Base-by-base conservation (phyloP, 2,329 filamentous ascomycete genomes). In the Botrytis squamosa region DNA sequence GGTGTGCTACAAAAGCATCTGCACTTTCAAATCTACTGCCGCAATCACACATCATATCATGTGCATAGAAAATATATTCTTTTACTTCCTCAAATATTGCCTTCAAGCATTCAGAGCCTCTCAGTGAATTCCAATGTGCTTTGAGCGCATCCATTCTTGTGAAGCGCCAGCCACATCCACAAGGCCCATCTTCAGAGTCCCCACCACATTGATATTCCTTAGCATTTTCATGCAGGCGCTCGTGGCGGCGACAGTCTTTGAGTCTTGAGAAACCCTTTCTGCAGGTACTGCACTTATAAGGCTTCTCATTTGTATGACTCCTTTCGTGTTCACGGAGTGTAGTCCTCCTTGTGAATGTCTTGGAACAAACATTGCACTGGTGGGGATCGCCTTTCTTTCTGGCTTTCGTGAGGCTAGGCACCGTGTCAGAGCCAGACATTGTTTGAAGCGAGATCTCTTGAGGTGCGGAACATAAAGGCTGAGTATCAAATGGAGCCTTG, bases 71-170 rank as follows among this genome's bases (percentile, higher is more conserved):
- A 33, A 33, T 33, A 33, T 33, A 1, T 3, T 33, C 40, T 42
- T 22, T 64, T 8, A 1, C 1, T 7, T 1, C 0, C 12, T 14
- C 46, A 6, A 38, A 3, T n/a, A 8, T 7, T 3, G 0, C 0
- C 10, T 18, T 3, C 8, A 71, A 71, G n/a, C 70, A 59, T 8
- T 1, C 12, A 3, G 14, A 16, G 2, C 29, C 62, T 12, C 20
- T 29, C 4, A 12, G n/a, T 18, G 62, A 44, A 4, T 22, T 22
- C 12, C 59, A 57, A 20, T 68, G 62, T 22, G 33, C 22, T 29
- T 1, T n/a, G 10, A 49, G 20, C 8, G 46, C 10, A 44, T 72
- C 49, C 22, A 18, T 16, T 16, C 62, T 72, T 44, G n/a, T 8
- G 20, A 72, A 72, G 16, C 20, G 6, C 2, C n/a, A 9, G 12